phyloP scores from a whole-genome alignment of 1,139 yeast genomes.

The Waltiozyma sp. region DNA sequence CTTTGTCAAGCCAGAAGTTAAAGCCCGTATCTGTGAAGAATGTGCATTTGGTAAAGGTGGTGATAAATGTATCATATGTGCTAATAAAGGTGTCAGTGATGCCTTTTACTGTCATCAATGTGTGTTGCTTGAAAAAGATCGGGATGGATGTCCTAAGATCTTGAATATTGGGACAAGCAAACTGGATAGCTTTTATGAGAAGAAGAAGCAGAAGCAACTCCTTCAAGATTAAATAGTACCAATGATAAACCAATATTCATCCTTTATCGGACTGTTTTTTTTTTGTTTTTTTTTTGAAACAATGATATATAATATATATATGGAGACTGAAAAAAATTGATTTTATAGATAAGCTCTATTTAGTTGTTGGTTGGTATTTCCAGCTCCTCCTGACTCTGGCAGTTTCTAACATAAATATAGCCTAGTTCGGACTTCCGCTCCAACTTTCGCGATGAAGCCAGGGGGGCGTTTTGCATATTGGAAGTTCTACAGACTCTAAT shows the following conservation, averaged over 20 bases:
- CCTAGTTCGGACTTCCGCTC: no score
- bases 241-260: not conserved
- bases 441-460: no score
- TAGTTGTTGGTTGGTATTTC: no score
- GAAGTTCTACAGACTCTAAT: no score
- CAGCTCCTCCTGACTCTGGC: no score
- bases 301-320: no score
- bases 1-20: conserved; percentile 62
- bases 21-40: conserved; percentile 72
- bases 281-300: no score
- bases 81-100: conserved; percentile 44
- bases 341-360: no score
- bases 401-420: no score
- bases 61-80: conserved; percentile 68
- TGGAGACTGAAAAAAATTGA: no score
- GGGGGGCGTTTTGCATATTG: no score
- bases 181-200: conserved; percentile 58
- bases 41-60: conserved; percentile 66
- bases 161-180: conserved; percentile 69
- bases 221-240: conserved; percentile 1
- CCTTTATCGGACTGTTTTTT: not conserved
- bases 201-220: conserved; percentile 25
- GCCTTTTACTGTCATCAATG: conserved; percentile 88
- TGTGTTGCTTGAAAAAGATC: conserved; percentile 63
- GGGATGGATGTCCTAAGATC: conserved; percentile 91